These are phyloP conservation scores for Oryza brachyantha DNA, from an alignment of 176 grass and related monocot genomes.

Conservation along the genomic window DNA sequence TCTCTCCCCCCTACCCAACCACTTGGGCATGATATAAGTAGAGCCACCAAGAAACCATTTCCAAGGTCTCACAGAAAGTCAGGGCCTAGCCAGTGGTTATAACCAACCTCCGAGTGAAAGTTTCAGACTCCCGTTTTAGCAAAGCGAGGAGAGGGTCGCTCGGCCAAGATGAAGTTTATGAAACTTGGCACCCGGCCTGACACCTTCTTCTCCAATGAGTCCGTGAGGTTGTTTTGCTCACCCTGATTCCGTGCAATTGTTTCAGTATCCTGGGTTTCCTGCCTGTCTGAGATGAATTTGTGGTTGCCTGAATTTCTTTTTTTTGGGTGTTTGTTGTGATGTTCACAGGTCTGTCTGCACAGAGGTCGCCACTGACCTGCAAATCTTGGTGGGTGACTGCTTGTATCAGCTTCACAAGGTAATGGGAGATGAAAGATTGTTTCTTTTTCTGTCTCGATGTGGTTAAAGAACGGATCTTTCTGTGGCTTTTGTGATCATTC, in stretches of 20 bases:
- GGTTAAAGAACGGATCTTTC: neutral
- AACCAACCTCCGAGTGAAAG: conserved; percentile 25
- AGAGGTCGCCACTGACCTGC: conserved; percentile 85
- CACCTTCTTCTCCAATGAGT: conserved; percentile 72
- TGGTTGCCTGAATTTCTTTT: conserved; percentile 24
- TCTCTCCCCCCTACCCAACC: conserved; percentile 22
- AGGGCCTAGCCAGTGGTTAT: conserved; percentile 26
- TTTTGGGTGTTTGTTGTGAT: neutral
- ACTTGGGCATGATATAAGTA: conserved; percentile 61
- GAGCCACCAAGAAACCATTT: conserved; percentile 29
- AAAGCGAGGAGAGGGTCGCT: neutral
- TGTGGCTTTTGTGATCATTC: too few species aligned
- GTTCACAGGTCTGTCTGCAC: conserved; percentile 72
- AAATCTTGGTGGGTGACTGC: conserved; percentile 66
- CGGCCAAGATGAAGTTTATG: conserved; percentile 94
- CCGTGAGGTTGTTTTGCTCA: conserved; percentile 55
- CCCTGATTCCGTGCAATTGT: conserved; percentile 1
- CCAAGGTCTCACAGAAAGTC: conserved; percentile 41
- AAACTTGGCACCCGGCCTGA: conserved; percentile 83
- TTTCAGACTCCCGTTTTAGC: conserved; percentile 42
- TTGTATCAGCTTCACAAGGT: conserved; percentile 94
- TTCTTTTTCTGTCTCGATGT: neutral
- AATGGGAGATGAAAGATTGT: neutral
- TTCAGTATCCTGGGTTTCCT: neutral
- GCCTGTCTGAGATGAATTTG: neutral